These are phyloP conservation scores for Candida coquimbonensis DNA, from an alignment of 805 yeast genomes.

Conservation along the genomic window DNA sequence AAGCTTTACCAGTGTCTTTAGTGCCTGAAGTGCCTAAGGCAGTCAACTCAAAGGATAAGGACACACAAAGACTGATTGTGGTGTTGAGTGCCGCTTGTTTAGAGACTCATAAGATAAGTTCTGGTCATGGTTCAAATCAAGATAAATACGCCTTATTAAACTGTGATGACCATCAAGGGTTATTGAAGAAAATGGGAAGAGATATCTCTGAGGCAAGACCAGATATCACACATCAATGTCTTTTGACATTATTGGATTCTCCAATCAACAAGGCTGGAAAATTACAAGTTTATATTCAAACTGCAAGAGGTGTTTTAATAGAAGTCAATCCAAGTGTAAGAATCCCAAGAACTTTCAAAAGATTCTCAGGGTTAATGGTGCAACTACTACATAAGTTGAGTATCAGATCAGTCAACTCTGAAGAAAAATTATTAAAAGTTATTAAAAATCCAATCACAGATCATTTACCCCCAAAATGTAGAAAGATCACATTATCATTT, in stretches of 20 bases:
- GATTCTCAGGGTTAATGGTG: constrained; percentile 97
- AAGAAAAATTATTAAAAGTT: constrained; percentile 87
- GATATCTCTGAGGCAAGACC: constrained; percentile 98
- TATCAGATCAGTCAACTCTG: constrained; percentile 90
- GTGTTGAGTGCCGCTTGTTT: constrained; percentile 95
- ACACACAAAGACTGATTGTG: constrained; percentile 80
- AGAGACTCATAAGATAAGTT: constrained; percentile 86
- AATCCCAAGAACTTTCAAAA: constrained; percentile 95
- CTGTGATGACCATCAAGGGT: constrained; percentile 98
- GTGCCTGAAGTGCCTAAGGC: constrained; percentile 86
- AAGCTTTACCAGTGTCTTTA: constrained; percentile 55
- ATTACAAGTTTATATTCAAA: constrained; percentile 92
- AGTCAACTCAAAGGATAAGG: constrained; percentile 77
- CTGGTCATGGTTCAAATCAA: constrained; percentile 64
- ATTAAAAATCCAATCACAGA: constrained; percentile 97
- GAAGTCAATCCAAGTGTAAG: constrained; percentile 96
- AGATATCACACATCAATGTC: constrained; percentile 98
- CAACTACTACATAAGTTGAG: constrained; percentile 89
- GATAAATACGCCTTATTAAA: constrained; percentile 90
- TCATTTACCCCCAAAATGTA: constrained; percentile 93
- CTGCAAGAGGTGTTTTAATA: constrained; percentile 88
- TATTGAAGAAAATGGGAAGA: constrained; percentile 90
- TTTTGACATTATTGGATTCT: constrained; percentile 89
- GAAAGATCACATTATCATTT: constrained; percentile 84
- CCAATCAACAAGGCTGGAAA: constrained; percentile 97